Percentiles rank a stretch among this genome's conserved stretches.
These are phyloP conservation scores for Funneliformis geosporum DNA, from an alignment of 192 early-diverging fungal genomes.

Conservation along the genomic window DNA sequence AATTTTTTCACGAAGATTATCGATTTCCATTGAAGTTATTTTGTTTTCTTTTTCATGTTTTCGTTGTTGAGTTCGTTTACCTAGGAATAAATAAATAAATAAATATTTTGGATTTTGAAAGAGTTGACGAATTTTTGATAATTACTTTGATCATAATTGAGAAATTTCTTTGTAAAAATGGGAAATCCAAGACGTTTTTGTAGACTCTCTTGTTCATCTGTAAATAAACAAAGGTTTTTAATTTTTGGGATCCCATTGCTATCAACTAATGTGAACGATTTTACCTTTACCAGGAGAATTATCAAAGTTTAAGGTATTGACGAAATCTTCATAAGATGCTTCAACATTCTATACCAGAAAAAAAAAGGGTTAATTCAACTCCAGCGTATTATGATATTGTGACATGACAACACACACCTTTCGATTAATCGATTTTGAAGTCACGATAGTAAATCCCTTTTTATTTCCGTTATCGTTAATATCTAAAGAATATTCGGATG, in stretches of 20 bases:
- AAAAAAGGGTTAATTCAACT: neutral
- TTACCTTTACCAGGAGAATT: neutral
- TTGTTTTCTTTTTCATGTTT: constrained; percentile 13
- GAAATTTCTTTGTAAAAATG: constrained; percentile 20
- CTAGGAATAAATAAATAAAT: neutral
- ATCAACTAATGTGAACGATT: neutral
- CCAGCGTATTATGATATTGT: neutral
- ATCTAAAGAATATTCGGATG: neutral
- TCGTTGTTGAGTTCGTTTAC: neutral
- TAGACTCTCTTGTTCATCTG: constrained; percentile 14
- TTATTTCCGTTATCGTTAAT: neutral
- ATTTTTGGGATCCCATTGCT: neutral
- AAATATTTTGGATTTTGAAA: neutral
- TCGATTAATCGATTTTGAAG: neutral
- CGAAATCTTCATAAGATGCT: neutral
- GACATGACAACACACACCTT: neutral
- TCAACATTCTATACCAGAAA: neutral
- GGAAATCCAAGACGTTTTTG: constrained; percentile 18
- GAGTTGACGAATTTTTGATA: neutral
- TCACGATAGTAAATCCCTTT: neutral
- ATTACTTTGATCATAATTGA: constrained; percentile 21
- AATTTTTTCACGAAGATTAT: constrained; percentile 9
- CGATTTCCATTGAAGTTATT: neutral
- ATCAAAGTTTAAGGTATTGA: neutral
- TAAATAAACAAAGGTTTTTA: neutral